Conservation (phyloP, 768 basidiomycete genomes). For the Gelatoporia subvermispora region DNA sequence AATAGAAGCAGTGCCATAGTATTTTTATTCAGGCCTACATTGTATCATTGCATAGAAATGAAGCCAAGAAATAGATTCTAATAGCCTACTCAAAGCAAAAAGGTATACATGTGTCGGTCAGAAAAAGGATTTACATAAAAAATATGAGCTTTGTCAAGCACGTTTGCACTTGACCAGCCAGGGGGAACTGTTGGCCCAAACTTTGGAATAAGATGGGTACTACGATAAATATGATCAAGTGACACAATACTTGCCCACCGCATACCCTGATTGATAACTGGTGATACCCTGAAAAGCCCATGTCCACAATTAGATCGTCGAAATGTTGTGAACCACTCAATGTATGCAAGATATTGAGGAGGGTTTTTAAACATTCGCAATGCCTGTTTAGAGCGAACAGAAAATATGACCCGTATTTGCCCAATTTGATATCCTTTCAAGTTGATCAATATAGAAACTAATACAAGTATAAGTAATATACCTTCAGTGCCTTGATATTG, state of each 20-base stretch:
- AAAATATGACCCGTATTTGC: conserved; percentile 24
- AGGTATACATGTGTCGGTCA: conserved; percentile 26
- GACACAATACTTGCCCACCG: conserved; percentile 20
- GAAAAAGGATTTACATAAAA: conserved; percentile 30
- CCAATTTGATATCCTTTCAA: conserved; percentile 18
- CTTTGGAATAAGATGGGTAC: conserved; percentile 29
- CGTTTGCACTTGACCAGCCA: conserved; percentile 26
- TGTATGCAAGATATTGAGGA: conserved; percentile 18
- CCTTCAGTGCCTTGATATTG: background rate
- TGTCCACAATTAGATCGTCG: background rate
- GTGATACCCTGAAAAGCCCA: conserved; percentile 1
- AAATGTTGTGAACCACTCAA: conserved; percentile 25
- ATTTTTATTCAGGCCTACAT: too few relatives aligned
- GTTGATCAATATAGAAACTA: background rate
- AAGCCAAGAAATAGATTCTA: too few relatives aligned
- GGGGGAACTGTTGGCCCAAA: conserved; percentile 25
- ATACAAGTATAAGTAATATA: background rate
- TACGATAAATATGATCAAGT: conserved; percentile 15
- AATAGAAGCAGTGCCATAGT: too few relatives aligned
- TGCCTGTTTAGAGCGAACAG: conserved; percentile 10
- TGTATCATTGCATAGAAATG: too few relatives aligned
- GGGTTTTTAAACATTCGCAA: background rate
- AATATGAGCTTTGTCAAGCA: conserved; percentile 22
- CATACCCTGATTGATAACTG: conserved; percentile 34
- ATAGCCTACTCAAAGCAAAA: too few relatives aligned